Base-by-base conservation (phyloP, 495 filamentous ascomycete genomes). In the Patellaria atrata region DNA sequence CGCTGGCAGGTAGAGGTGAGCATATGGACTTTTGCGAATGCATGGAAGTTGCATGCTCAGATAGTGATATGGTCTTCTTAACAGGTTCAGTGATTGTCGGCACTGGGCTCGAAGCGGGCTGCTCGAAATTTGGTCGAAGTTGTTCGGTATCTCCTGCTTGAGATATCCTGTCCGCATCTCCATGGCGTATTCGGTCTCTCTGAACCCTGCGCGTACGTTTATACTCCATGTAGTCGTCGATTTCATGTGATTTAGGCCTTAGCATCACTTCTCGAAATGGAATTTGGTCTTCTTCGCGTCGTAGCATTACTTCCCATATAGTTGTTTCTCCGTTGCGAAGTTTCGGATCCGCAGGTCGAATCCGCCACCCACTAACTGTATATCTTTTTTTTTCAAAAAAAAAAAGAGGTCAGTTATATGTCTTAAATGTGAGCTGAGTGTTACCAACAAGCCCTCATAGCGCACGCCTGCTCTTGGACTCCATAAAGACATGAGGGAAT, bases 161-260 rank as follows among this genome's bases (percentile, higher is more conserved):
- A n/a, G n/a, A n/a, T n/a, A n/a, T n/a, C n/a, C n/a, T n/a, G n/a
- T n/a, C n/a, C n/a, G n/a, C n/a, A n/a, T n/a, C n/a, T n/a, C n/a
- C n/a, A n/a, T n/a, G n/a, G 24, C 14, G 34, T 7, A 35, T 15
- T 3, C 2, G 9, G n/a, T 43, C 38, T 8, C 35, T 40, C 17
- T 35, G 29, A 14, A 41, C 14, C 4, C 40, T 30, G 14, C 38
- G 35, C 7, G 45, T 42, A 1, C 52, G 54, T 32, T 57, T 59
- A 37, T 53, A 59, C 37, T 59, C 57, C 9, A 30, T 39, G 35
- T 59, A 61, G 34, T 61, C 56, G 19, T 61, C 57, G 3, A 56
- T 28, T 21, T 61, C 54, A 5, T 50, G 40, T 0, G 50, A 26
- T 9, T 30, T 40, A 3, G 56, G 57, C 5, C 41, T 41, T 17